Evolutionary conservation across 2,329 filamentous ascomycete genomes (phyloP).

Genomic region (Harringtonia lauricola): DNA sequence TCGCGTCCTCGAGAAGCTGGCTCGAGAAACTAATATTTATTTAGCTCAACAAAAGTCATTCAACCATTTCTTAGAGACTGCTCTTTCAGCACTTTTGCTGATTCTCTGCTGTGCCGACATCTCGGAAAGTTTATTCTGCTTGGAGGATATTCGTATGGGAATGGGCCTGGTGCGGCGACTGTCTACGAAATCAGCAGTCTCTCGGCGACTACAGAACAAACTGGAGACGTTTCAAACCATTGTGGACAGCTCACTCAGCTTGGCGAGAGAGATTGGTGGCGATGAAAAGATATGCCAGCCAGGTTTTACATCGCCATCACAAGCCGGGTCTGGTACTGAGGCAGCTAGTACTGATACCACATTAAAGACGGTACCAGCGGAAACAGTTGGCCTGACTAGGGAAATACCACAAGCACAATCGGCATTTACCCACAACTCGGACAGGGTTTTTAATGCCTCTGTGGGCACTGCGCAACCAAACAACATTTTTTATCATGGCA

Average conservation of each 20-base stretch:
- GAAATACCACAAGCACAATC: neutral
- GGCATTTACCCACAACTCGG: neutral
- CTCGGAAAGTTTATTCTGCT: neutral
- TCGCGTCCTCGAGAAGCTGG: neutral
- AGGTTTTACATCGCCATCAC: too few species aligned
- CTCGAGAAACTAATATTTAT: constrained; percentile 1
- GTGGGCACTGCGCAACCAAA: neutral
- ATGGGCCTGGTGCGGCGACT: neutral
- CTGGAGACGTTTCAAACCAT: neutral
- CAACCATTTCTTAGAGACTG: constrained; percentile 2
- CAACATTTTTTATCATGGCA: too few species aligned
- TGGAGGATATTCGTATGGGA: neutral
- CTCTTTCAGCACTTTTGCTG: neutral
- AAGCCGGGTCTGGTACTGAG: too few species aligned
- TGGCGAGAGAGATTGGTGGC: too few species aligned
- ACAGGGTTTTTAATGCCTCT: neutral
- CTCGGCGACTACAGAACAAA: neutral
- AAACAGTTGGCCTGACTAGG: neutral
- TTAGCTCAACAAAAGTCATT: neutral
- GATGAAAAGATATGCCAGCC: too few species aligned
- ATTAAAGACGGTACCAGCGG: too few species aligned
- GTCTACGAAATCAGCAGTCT: neutral
- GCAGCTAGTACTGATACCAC: too few species aligned
- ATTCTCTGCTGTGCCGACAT: neutral
- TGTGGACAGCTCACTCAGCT: too few species aligned